phyloP scores from a whole-genome alignment of 1,284 basidiomycete species.

The Phellopilus nigrolimitatus region DNA sequence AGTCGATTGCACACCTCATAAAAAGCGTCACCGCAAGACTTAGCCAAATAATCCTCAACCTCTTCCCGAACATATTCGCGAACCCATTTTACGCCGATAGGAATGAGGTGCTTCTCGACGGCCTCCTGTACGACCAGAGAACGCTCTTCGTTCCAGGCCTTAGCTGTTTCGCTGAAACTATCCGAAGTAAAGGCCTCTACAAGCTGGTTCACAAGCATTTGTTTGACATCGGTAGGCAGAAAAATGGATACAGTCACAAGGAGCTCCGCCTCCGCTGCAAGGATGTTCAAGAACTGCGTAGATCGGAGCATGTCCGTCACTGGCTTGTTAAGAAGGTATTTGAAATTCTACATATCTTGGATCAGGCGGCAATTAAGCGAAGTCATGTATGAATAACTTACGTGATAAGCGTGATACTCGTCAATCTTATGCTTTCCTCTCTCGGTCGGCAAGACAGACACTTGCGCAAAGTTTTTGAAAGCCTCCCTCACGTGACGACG shows the following conservation, averaged over 20 bases:
- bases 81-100: constrained; percentile 81
- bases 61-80: constrained; percentile 89
- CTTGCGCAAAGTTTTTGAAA: constrained; percentile 74
- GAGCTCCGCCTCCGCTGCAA: constrained; percentile 86
- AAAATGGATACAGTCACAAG: constrained; percentile 77
- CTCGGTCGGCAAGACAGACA: constrained; percentile 88
- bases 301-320: constrained; percentile 61
- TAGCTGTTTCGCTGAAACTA: constrained; percentile 78
- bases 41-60: constrained; percentile 80
- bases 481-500: constrained; percentile 75
- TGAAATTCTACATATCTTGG: constrained; percentile 71
- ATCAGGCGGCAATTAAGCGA: constrained; percentile 4
- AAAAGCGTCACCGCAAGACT: constrained; percentile 61
- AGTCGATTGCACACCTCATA: constrained; percentile 51
- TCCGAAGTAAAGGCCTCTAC: constrained; percentile 82
- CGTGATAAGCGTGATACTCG: constrained; percentile 85
- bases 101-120: constrained; percentile 76
- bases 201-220: constrained; percentile 69
- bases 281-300: constrained; percentile 87
- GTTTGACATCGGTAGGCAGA: constrained; percentile 59
- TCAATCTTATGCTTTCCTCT: constrained; percentile 89
- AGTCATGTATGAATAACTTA: constrained; percentile 38
- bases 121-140: constrained; percentile 75
- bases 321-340: constrained; percentile 86
- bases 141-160: constrained; percentile 92